Percentiles rank a stretch among this genome's conserved stretches.
Conservation (phyloP, 2,329 filamentous ascomycete species). For the Aureobasidium sp. region DNA sequence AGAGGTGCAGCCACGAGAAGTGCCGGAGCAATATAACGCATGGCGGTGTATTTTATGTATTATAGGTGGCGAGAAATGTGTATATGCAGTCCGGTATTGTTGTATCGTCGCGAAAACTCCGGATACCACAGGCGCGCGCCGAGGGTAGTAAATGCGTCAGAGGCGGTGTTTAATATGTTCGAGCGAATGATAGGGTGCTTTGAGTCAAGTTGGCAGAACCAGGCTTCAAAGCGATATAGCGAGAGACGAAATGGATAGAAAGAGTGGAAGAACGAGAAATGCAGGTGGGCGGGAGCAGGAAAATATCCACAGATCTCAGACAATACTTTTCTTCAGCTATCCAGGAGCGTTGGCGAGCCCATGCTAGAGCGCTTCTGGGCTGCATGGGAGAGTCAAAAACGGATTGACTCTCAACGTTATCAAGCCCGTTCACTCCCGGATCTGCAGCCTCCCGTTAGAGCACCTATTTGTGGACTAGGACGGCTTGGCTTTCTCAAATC, state of each 20-base stretch:
- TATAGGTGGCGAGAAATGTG: neutral
- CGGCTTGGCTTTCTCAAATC: constrained; percentile 4
- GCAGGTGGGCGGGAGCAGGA: neutral
- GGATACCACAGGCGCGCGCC: neutral
- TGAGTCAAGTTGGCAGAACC: neutral
- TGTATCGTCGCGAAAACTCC: neutral
- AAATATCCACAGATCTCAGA: constrained; percentile 10
- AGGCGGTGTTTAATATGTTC: constrained; percentile 7
- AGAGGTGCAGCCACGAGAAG: constrained; percentile 14
- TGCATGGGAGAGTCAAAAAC: constrained; percentile 13
- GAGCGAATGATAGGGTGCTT: neutral
- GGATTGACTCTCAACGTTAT: constrained; percentile 14
- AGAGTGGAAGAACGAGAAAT: neutral
- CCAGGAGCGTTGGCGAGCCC: constrained; percentile 8
- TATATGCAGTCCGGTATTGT: neutral
- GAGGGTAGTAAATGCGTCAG: neutral
- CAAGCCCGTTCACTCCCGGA: neutral
- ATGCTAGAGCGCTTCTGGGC: constrained; percentile 12
- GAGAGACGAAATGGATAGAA: neutral
- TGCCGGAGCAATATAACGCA: constrained; percentile 1
- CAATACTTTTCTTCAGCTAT: constrained; percentile 12
- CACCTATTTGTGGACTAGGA: constrained; percentile 3
- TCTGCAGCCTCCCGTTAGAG: constrained; percentile 9
- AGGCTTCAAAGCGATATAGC: neutral
- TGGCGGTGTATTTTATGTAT: neutral